Evolutionary conservation across 352 stramenopile genomes (phyloP).

Genomic region (Globisporangium sylvaticum): DNA sequence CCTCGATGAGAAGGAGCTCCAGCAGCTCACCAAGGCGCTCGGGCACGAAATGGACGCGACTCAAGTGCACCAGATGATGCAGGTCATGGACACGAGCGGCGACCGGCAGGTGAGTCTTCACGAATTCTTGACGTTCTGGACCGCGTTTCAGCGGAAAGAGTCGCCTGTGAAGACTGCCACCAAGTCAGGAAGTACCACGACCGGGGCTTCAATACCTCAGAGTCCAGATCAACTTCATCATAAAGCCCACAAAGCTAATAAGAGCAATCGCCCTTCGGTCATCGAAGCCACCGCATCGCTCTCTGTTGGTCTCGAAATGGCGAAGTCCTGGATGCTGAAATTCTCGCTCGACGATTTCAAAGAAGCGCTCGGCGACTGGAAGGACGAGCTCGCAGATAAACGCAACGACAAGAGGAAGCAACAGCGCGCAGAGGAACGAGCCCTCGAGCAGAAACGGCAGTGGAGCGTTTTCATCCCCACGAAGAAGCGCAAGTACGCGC

Average conservation of each 20-base stretch:
- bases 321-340: conserved; percentile 44
- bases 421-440: background rate
- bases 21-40: conserved; percentile 39
- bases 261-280: background rate
- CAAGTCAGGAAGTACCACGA: background rate
- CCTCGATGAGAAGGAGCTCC: conserved; percentile 50
- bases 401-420: conserved; percentile 18
- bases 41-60: conserved; percentile 39
- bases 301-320: conserved; percentile 46
- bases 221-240: background rate
- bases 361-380: conserved; percentile 48
- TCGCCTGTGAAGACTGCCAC: conserved; percentile 2
- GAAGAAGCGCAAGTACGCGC: conserved; percentile 41
- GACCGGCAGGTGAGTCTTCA: conserved; percentile 52
- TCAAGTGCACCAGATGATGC: conserved; percentile 53
- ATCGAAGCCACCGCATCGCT: conserved; percentile 28
- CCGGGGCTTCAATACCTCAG: background rate
- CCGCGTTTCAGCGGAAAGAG: conserved; percentile 37
- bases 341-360: conserved; percentile 43
- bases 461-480: conserved; percentile 33
- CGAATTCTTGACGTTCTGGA: conserved; percentile 73
- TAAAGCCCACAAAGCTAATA: background rate
- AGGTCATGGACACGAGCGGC: conserved; percentile 56
- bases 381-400: conserved; percentile 43
- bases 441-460: conserved; percentile 8